Evolutionary conservation across 306 rosid genomes (phyloP).

Genomic region (Begonia fuchsioides): DNA sequence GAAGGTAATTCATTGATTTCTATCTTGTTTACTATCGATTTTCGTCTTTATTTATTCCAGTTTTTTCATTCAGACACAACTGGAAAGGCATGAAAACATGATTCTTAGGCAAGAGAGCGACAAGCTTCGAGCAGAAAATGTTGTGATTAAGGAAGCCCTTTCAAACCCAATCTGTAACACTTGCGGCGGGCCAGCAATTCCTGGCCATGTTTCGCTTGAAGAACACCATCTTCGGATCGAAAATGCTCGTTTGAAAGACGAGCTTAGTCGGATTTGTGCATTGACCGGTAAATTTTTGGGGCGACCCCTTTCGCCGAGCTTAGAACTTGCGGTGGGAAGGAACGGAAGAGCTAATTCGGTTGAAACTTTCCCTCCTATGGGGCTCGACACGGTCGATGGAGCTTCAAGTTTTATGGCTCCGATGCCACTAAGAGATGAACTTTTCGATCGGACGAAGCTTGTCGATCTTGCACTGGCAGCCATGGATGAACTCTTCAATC

Average conservation of each 20-base stretch:
- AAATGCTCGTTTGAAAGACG: conserved; percentile 68
- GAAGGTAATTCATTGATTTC: conserved; percentile 42
- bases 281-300: conserved; percentile 58
- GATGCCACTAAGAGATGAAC: conserved; percentile 22
- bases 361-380: conserved; percentile 31
- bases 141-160: conserved; percentile 53
- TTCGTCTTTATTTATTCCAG: not conserved
- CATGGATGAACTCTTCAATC: conserved; percentile 66
- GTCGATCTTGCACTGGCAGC: conserved; percentile 45
- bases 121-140: conserved; percentile 71
- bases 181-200: conserved; percentile 83
- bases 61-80: conserved; percentile 49
- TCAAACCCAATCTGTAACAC: conserved; percentile 47
- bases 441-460: conserved; percentile 29
- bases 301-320: conserved; percentile 36
- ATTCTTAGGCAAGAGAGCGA: conserved; percentile 75
- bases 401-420: conserved; percentile 14
- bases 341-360: conserved; percentile 28
- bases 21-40: conserved; percentile 1
- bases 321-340: conserved; percentile 59
- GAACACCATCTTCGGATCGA: conserved; percentile 71
- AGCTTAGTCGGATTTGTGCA: conserved; percentile 38
- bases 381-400: conserved; percentile 51
- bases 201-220: conserved; percentile 57
- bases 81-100: conserved; percentile 82